These are phyloP conservation scores for Lathyrus oleraceus DNA, from an alignment of 306 rosid species.

Conservation along the genomic window DNA sequence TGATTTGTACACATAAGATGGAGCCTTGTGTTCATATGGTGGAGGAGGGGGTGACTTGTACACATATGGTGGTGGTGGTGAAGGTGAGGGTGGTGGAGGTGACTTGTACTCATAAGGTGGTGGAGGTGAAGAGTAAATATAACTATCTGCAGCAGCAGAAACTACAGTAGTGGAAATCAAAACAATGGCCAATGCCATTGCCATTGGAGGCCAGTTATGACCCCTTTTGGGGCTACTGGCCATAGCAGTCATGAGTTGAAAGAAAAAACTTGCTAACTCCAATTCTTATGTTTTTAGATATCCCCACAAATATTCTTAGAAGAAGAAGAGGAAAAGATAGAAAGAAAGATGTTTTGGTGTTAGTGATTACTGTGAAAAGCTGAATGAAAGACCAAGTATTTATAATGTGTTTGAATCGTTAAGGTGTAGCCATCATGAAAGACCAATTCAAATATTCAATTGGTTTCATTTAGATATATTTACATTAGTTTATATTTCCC, in stretches of 20 bases:
- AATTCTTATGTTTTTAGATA: conserved; percentile 35
- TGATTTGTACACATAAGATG: background rate
- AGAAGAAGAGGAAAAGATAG: background rate
- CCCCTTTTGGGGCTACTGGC: conserved; percentile 74
- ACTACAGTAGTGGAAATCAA: conserved; percentile 56
- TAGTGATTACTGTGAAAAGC: conserved; percentile 39
- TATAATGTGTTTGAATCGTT: conserved; percentile 58
- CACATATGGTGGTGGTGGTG: background rate
- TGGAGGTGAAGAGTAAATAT: conserved; percentile 74
- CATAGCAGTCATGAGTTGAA: conserved; percentile 48
- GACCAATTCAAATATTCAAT: conserved; percentile 50
- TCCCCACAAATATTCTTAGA: conserved; percentile 16
- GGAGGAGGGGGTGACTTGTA: background rate
- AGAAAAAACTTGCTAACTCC: conserved; percentile 30
- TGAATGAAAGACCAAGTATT: conserved; percentile 42
- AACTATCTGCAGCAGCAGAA: conserved; percentile 69
- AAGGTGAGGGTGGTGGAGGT: conserved; percentile 57
- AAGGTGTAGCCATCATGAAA: conserved; percentile 56
- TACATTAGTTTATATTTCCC: conserved; percentile 34
- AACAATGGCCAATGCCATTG: conserved; percentile 58
- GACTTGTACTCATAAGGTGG: conserved; percentile 40
- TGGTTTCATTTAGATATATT: conserved; percentile 24
- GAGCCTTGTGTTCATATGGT: background rate
- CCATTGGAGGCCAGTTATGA: conserved; percentile 65
- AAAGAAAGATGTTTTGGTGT: background rate